phyloP scores from a whole-genome alignment of 257 asterid species.

The Nyctanthes arbortristis region DNA sequence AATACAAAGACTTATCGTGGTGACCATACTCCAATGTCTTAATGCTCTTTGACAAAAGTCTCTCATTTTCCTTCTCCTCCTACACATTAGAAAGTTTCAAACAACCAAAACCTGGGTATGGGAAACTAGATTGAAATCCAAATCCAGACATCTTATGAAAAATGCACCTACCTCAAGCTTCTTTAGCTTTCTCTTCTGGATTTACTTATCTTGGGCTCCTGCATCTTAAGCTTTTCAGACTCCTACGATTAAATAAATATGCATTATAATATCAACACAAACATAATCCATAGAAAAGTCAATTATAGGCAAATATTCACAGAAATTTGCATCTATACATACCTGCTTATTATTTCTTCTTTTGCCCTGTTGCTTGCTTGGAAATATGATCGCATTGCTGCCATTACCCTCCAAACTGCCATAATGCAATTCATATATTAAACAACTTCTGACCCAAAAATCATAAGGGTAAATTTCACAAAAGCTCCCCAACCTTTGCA shows the following conservation, averaged over 20 bases:
- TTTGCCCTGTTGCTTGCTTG: conserved; percentile 46
- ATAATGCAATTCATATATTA: conserved; percentile 1
- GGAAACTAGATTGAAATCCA: not conserved
- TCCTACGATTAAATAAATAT: conserved; percentile 30
- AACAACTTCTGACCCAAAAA: not conserved
- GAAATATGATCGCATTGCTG: conserved; percentile 49
- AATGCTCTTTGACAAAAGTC: conserved; percentile 63
- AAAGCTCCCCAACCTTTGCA: too few relatives aligned
- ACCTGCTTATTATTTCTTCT: conserved; percentile 53
- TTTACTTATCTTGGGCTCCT: conserved; percentile 53
- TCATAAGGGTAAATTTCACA: not conserved
- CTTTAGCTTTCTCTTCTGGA: conserved; percentile 77
- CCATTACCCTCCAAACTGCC: conserved; percentile 40
- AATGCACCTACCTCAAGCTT: conserved; percentile 66
- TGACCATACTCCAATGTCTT: conserved; percentile 67
- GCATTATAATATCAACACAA: not conserved
- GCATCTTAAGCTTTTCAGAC: conserved; percentile 27
- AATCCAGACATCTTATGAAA: not conserved
- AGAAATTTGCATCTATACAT: not conserved
- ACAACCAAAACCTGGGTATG: conserved; percentile 11
- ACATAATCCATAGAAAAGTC: not conserved
- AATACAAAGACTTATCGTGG: conserved; percentile 2
- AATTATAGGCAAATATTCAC: not conserved
- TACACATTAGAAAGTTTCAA: conserved; percentile 28
- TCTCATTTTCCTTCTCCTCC: conserved; percentile 87